Base-by-base conservation (phyloP, 2,329 filamentous ascomycete genomes). In the Didymella lethalis region DNA sequence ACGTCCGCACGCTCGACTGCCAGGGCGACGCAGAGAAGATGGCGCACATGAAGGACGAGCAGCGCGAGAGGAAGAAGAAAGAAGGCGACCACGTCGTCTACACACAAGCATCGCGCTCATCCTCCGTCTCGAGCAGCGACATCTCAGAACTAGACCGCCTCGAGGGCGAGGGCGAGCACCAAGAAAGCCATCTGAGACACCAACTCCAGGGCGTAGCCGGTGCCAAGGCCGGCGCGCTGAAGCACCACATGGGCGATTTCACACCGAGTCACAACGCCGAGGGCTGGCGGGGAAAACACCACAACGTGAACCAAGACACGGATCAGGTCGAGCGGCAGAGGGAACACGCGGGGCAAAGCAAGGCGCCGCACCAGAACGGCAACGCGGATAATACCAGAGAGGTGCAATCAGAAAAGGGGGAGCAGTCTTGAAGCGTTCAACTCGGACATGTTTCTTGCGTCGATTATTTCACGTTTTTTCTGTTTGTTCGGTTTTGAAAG, bases 1-100 rank as follows among this genome's bases (percentile, higher is more conserved):
- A 90, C 50, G 82, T 97, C 45, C 82, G 88, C 0, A 87, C 87
- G 0, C 85, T 94, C 67, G 90, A 93, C 72, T 96, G 91, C 79
- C 83, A 86, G 60, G 78, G 75, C 38, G 91, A 92, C 56, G 90
- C 91, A 10, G 84, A 93, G 59, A 82, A 86, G 64, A 88, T 96
- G 77, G 79, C 83, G 43, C 82, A 86, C 60, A 84, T 96, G 81
- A 97, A 97, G 81, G 79, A 88, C 41, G 84, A 88, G 61, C 93
- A 97, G 79, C 81, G 86, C 26, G 85, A 89, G 58, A 79, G 84
- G 64, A 97, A 95, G 85, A 91, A 91, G 82, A 80, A 80, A 40
- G 80, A 83, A 34, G 83, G 84, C 43, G 75, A 81, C 20, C 75
- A 79, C 14, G 79, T 84, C 55, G 79, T 86, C 5, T 88, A 84